These are phyloP conservation scores for Inga oerstediana DNA, from an alignment of 306 rosid genomes.

Conservation along the genomic window DNA sequence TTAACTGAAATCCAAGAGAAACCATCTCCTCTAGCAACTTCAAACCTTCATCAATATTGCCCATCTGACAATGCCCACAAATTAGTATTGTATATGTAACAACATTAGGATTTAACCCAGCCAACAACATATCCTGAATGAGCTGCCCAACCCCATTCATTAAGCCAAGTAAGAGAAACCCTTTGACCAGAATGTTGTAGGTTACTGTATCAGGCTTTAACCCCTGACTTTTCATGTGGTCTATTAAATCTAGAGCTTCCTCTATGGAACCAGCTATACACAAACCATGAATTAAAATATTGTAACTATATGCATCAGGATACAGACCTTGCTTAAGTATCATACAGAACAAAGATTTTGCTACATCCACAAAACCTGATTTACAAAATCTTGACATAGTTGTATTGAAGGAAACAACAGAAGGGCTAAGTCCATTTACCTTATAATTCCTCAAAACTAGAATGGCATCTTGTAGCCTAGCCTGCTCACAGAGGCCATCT, in stretches of 20 bases:
- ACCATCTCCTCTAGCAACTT: conserved; percentile 14
- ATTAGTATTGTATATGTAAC: conserved; percentile 17
- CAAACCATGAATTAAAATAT: conserved; percentile 19
- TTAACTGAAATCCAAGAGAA: conserved; percentile 13
- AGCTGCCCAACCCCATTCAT: conserved; percentile 5
- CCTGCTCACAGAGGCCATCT: conserved; percentile 9
- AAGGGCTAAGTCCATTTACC: background rate
- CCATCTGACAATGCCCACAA: conserved; percentile 18
- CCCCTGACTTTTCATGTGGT: conserved; percentile 3
- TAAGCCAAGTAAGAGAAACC: conserved; percentile 18
- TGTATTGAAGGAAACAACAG: conserved; percentile 19
- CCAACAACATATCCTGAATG: conserved; percentile 11
- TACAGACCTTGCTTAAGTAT: conserved; percentile 19
- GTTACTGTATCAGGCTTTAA: conserved; percentile 14
- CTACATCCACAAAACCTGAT: conserved; percentile 6
- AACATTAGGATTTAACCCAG: conserved; percentile 7
- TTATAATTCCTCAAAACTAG: background rate
- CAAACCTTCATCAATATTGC: conserved; percentile 11
- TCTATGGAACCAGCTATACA: conserved; percentile 22
- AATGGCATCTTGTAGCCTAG: background rate
- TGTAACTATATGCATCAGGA: conserved; percentile 21
- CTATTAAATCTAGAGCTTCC: conserved; percentile 8
- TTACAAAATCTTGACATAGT: conserved; percentile 12
- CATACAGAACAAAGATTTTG: conserved; percentile 17
- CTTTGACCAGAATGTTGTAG: conserved; percentile 11